Evolutionary conservation across 106 monocot species (phyloP), one percentile per base, ranked within the genome.

Genomic region (Posidonia australis): DNA sequence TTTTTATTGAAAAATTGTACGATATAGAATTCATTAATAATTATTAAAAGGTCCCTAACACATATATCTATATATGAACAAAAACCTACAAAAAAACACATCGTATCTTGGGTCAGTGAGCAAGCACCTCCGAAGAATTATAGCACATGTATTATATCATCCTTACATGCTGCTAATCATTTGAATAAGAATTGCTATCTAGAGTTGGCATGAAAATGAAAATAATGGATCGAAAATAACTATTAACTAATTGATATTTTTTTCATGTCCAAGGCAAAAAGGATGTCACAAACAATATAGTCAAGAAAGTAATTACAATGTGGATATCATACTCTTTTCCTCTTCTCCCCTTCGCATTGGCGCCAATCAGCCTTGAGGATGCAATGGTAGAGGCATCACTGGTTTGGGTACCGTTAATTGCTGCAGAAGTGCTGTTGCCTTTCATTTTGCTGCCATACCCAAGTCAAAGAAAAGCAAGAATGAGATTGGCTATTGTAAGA

Each of bases 181-280:
- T n/a, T n/a, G n/a, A n/a, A n/a, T n/a, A n/a, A n/a, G n/a, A n/a
- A n/a, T 51, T 7, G 6, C n/a, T 9, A 51, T 19, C 49, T 51
- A 51, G 20, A 51, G 5, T 20, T 19, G 20, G 6, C 49, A 17
- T 6, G 9, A 9, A 49, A 20, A 56, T 24, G 25, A 22, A 24
- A 24, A 56, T n/a, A 56, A 26, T n/a, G 21, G 22, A 56, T 24
- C 20, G 22, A 60, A 18, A 16, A 29, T 30, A 60, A 9, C 14
- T 30, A 62, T 43, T 10, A 44, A 62, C 44, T 23, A 62, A 62
- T 19, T 41, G 2, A 42, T 41, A 17, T 29, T 60, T 44, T 44
- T 0, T 20, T 62, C 20, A 62, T 44, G 41, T 62, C 23, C 60
- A 60, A 60, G 60, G 28, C 32, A 60, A 60, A 36, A 13, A 31